phyloP scores from a whole-genome alignment of 768 basidiomycete species.

The Auricularia auricula-judae region DNA sequence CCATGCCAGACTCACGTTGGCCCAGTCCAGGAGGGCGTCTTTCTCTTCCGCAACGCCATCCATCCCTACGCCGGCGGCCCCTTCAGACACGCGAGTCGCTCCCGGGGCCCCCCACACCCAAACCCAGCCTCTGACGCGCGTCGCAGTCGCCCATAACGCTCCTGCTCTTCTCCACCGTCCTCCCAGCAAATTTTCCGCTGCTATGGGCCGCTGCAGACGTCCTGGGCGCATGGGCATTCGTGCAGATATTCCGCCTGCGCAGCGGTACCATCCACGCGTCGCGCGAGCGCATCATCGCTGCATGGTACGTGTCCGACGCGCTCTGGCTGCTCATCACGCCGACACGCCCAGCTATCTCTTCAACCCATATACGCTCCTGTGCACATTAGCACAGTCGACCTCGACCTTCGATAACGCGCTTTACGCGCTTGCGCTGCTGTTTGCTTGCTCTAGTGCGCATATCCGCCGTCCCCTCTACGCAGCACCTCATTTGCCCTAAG shows the following conservation, averaged over 20 bases:
- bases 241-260: slow-evolving; percentile 56
- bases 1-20: slow-evolving; percentile 9
- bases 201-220: slow-evolving; percentile 66
- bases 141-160: slow-evolving; percentile 75
- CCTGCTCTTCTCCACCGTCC: slow-evolving; percentile 58
- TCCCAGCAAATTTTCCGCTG: slow-evolving; percentile 47
- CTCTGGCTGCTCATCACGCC: slow-evolving; percentile 2
- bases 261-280: slow-evolving; percentile 35
- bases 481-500: slow-evolving; percentile 25
- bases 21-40: slow-evolving; percentile 83
- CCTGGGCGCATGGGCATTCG: slow-evolving; percentile 54
- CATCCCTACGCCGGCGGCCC: slow-evolving; percentile 82
- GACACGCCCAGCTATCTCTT: slow-evolving; percentile 55
- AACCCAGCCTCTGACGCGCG: slow-evolving; percentile 1
- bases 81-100: slow-evolving; percentile 65
- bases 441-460: slow-evolving; percentile 31
- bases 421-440: slow-evolving; percentile 53
- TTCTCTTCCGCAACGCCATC: slow-evolving; percentile 62
- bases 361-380: slow-evolving; percentile 80
- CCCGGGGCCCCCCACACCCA: background rate
- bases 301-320: slow-evolving; percentile 39
- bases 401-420: slow-evolving; percentile 73
- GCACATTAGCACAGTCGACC: slow-evolving; percentile 72
- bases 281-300: slow-evolving; percentile 52
- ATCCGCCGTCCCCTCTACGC: too few relatives aligned